These are phyloP conservation scores for Sambucus nigra DNA, from an alignment of 129 eudicot species.

Conservation along the genomic window DNA sequence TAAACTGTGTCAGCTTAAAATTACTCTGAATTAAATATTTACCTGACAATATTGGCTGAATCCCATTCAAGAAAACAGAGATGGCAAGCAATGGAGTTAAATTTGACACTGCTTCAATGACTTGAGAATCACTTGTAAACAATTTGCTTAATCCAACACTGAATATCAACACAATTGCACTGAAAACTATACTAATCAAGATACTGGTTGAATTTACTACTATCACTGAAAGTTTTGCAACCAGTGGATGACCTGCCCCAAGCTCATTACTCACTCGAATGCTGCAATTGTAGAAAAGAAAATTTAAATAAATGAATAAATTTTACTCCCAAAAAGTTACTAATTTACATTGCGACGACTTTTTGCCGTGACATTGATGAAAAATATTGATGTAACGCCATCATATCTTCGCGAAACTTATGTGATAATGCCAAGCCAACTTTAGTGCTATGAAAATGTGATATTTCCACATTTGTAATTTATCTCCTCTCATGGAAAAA, in stretches of 20 bases:
- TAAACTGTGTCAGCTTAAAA: too few species aligned
- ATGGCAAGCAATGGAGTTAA: conserved; percentile 20
- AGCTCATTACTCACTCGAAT: conserved; percentile 16
- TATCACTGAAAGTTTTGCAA: conserved; percentile 13
- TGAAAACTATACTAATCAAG: conserved; percentile 13
- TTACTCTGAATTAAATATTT: too few species aligned
- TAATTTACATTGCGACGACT: too few species aligned
- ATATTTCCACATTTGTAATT: too few species aligned
- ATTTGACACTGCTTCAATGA: conserved; percentile 13
- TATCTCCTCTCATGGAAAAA: too few species aligned
- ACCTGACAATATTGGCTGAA: conserved; percentile 23
- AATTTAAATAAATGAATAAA: too few species aligned
- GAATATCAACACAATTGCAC: conserved; percentile 19
- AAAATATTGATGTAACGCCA: too few species aligned
- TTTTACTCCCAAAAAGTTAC: too few species aligned
- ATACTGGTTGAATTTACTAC: conserved; percentile 13
- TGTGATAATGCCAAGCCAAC: too few species aligned
- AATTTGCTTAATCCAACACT: conserved; percentile 20
- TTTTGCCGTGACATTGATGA: too few species aligned
- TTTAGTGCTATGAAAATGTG: too few species aligned
- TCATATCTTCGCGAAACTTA: too few species aligned
- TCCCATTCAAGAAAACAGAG: conserved; percentile 20
- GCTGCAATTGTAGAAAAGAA: conserved; percentile 1
- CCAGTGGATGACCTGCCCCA: conserved; percentile 20
- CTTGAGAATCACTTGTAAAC: conserved; percentile 16